Evolutionary conservation across 805 yeast genomes (phyloP), one percentile per base, ranked within the genome.

Genomic region (Sungouiella blattae): DNA sequence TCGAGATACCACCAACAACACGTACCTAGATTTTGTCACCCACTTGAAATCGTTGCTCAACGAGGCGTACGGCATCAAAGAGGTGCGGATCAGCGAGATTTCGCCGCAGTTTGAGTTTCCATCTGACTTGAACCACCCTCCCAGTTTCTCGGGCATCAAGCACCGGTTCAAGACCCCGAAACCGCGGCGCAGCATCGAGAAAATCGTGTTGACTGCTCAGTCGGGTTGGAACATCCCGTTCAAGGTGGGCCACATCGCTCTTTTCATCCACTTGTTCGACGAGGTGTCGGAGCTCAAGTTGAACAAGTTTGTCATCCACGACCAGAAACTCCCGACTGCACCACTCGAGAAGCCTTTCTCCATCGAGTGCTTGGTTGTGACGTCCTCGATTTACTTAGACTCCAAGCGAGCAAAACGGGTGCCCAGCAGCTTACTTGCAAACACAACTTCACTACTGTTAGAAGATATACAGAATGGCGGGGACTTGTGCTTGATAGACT

Each of bases 151-250:
- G 23, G 28, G 36, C 27, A 27, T 43, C 25, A 38, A 35, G 28
- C 28, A 39, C 3, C 42, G 41, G n/a, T 62, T 32, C 45, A 34
- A 31, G 52, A 26, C 40, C 14, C 36, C 35, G 6, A 40, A 35
- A 24, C 46, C 47, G 11, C 29, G 30, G 6, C 51, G 68, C 33
- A 37, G 52, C 3, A 44, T 72, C 5, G 40, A 57, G 2, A 58
- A 44, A n/a, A 47, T 73, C n/a, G 49, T 51, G 4, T 45, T 73
- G 2, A 57, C 65, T 4, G 64, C 76, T 0, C 73, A 73, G 40
- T 38, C 64, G 0, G 77, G 77, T 2, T 71, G 78, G 78, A 68
- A 70, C 22, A 70, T 78, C 11, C 77, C 80, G 3, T 54, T 77
- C 43, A 62, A 73, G 38, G 32, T 46, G 12, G 58, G 68, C 9